Evolutionary conservation across 352 stramenopile genomes (phyloP), one percentile per base, ranked within the genome.

Genomic region (Bremia lactucae): DNA sequence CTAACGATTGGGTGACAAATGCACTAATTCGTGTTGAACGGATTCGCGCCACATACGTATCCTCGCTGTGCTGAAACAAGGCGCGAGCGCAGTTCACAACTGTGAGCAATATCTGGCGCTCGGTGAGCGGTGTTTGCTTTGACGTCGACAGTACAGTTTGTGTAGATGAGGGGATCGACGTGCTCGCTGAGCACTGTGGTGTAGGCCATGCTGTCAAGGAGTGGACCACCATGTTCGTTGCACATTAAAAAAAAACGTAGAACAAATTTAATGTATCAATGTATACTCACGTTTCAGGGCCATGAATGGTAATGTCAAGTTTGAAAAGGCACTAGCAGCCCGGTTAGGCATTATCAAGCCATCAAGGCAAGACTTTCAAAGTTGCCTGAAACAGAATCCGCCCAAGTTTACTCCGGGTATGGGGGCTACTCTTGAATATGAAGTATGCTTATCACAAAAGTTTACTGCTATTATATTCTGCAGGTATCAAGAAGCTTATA

Each of bases 61-160:
- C 0, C 44, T 58, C 33, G 55, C 49, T 20, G 13, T 62, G 39
- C 21, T 54, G 28, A 35, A 67, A 9, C 55, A 49, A 39, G 36
- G 55, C 41, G 2, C 15, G 26, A 10, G n/a, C 59, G 10, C 40
- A 62, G 42, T 22, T 38, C 11, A 41, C 52, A 45, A 50, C 48
- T 6, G 44, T 55, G 28, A 65, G 58, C 42, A 69, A 82, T 11
- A 50, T 83, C 16, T 87, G 74, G 74, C 65, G 72, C n/a, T 82
- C 70, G 0, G 64, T 88, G 1, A 59, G 62, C 10, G 80, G 77
- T 21, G 76, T 92, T 19, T 92, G 78, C 58, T 91, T 90, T 42
- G 90, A 98, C 55, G 95, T 99, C 0, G 96, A 99, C 72, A 97
- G 85, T 58, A 99, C 96, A 2, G 94, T 99, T 9, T 97, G 97